Evolutionary conservation across 331 rosid species (phyloP).

Genomic region (Phaseolus coccineus): DNA sequence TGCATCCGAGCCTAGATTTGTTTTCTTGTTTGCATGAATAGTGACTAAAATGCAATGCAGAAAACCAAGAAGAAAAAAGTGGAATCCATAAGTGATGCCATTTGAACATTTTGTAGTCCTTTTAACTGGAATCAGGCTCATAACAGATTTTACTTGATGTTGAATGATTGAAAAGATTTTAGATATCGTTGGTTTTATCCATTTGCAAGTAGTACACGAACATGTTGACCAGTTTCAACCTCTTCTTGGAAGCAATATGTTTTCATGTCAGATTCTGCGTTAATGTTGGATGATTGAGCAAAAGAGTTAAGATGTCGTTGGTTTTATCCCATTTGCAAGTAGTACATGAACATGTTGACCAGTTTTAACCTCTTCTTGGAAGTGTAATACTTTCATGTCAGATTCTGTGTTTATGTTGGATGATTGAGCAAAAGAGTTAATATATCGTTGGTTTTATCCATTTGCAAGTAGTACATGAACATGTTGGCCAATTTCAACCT

Average conservation of each 20-base stretch:
- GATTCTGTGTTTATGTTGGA: constrained; percentile 29
- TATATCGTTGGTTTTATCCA: constrained; percentile 10
- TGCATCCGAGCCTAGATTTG: constrained; percentile 4
- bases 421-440: constrained; percentile 24
- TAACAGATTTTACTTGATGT: constrained; percentile 24
- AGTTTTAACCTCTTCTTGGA: background rate
- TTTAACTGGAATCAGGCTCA: background rate
- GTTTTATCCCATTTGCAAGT: constrained; percentile 25
- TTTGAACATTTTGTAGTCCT: constrained; percentile 33
- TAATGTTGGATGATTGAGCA: constrained; percentile 30
- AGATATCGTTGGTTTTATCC: background rate
- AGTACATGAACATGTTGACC: constrained; percentile 4
- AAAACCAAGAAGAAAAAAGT: background rate
- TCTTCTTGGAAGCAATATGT: no score
- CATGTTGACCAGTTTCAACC: background rate
- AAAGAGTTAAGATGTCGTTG: constrained; percentile 5
- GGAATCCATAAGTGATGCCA: background rate
- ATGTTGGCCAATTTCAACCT: constrained; percentile 10
- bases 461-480: constrained; percentile 23
- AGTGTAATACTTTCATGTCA: background rate
- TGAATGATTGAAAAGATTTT: constrained; percentile 23
- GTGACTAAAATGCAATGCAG: constrained; percentile 14
- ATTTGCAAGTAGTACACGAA: constrained; percentile 16
- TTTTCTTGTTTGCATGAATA: background rate
- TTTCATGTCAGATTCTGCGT: constrained; percentile 20